Base-by-base conservation (phyloP, 2,329 filamentous ascomycete species). In the Ophiostoma montium region DNA sequence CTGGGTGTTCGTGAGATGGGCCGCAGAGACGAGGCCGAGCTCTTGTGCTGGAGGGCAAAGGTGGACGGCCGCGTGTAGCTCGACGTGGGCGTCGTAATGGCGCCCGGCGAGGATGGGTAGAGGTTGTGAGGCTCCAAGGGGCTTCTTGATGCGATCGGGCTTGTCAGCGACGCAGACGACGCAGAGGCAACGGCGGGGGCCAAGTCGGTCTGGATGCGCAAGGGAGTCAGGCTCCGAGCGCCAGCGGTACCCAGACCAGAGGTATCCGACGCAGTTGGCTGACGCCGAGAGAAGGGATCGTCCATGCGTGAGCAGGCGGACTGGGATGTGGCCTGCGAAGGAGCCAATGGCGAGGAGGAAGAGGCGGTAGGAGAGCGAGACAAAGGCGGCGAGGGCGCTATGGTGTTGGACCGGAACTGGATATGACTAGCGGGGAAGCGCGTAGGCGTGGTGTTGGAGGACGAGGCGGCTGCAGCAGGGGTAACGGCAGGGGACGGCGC, bases 1-100 rank as follows among this genome's bases (percentile, higher is more conserved):
- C 78, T 82, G 3, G 77, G 77, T 0, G 77, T 80, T 56, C 77
- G 69, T 19, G 74, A 74, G 16, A 80, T 60, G 6, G 72, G 71
- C 43, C 64, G 65, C n/a, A 77, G 60, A 31, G 65, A 72, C 18
- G 71, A 66, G 5, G 63, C 59, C 0, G 70, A 71, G 10, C 63
- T 57, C 53, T 68, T 66, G 54, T 63, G 65, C 32, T 66, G 63
- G 30, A 70, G 57, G 35, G 54, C 55, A 21, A 57, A 48, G 7
- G 53, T 48, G 13, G 54, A 54, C 18, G 59, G 60, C 6, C 61
- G 59, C 23, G 56, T 56, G 42, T 53, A 55, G 54, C 50, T 54
- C 41, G 54, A 56, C 35, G 39, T 35, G 13, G 50, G 45, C 3
- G 48, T 33, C 3, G 46, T 19, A 12, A 21, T 30, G 9, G 31